phyloP scores from a whole-genome alignment of 148 eudicot species.

The Simmondsia chinensis region DNA sequence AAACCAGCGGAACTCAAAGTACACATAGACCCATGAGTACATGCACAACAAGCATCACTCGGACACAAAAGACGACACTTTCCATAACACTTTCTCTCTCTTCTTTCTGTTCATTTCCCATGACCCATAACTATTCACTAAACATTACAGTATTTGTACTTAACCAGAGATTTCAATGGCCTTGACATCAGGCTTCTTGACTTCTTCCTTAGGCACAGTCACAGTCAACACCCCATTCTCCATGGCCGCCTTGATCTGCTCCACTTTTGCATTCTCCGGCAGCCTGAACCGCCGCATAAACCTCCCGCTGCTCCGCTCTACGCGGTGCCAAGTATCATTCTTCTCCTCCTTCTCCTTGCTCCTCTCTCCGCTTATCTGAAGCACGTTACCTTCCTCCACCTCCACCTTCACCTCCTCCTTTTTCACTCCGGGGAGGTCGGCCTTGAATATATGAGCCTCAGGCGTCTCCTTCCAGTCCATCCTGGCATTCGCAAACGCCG shows the following conservation, averaged over 20 bases:
- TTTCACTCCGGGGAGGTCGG: slow-evolving; percentile 32
- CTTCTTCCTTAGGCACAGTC: slow-evolving; percentile 15
- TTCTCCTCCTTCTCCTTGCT: slow-evolving; percentile 19
- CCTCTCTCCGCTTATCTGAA: slow-evolving; percentile 32
- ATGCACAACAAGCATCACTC: too few relatives aligned
- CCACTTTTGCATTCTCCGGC: slow-evolving; percentile 29
- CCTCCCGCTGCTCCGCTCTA: slow-evolving; percentile 24
- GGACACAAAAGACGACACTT: too few relatives aligned
- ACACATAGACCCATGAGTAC: too few relatives aligned
- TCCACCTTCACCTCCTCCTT: slow-evolving; percentile 41
- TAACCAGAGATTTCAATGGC: slow-evolving; percentile 17
- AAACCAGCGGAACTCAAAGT: too few relatives aligned
- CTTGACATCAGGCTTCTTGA: slow-evolving; percentile 15
- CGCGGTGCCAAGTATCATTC: slow-evolving; percentile 28
- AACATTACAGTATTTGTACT: too few relatives aligned
- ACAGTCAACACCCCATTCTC: slow-evolving; percentile 27
- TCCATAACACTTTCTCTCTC: too few relatives aligned
- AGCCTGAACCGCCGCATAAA: slow-evolving; percentile 29
- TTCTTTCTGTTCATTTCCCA: too few relatives aligned
- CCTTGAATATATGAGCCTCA: slow-evolving; percentile 29
- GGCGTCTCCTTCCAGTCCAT: slow-evolving; percentile 39
- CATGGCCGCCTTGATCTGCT: slow-evolving; percentile 23
- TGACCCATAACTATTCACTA: too few relatives aligned
- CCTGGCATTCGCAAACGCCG: slow-evolving; percentile 7
- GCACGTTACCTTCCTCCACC: slow-evolving; percentile 26